Percentiles rank a stretch among this genome's conserved stretches.
Evolutionary conservation across 371 early-diverging fungal genomes (phyloP).

Genomic region (Mucor plumbeus): DNA sequence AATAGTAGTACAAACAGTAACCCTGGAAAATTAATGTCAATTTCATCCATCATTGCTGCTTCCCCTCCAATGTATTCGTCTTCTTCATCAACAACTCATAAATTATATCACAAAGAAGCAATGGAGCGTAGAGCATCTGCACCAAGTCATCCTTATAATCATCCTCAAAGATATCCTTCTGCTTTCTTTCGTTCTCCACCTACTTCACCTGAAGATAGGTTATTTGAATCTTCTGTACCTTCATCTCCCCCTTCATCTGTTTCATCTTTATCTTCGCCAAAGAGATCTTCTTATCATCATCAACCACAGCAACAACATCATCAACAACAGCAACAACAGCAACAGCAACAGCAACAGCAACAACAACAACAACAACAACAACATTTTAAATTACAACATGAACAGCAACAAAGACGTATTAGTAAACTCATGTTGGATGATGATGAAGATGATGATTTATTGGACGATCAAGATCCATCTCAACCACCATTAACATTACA

Average conservation of each 20-base stretch:
- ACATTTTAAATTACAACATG: constrained; percentile 6
- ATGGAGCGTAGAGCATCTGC: constrained; percentile 33
- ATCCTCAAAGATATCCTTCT: constrained; percentile 19
- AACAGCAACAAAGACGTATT: constrained; percentile 13
- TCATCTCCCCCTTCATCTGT: constrained; percentile 35
- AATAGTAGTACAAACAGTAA: constrained; percentile 5
- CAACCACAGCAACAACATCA: not conserved
- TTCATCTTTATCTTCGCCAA: constrained; percentile 17
- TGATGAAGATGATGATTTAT: constrained; percentile 18
- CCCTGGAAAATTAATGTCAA: constrained; percentile 40
- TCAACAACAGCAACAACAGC: constrained; percentile 12
- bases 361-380: constrained; percentile 8
- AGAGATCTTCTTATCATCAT: not conserved
- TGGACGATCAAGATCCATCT: constrained; percentile 11
- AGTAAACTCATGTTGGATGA: constrained; percentile 10
- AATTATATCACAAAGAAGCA: constrained; percentile 20
- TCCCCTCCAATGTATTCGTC: constrained; percentile 28
- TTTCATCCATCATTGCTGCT: constrained; percentile 42
- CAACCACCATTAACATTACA: constrained; percentile 48
- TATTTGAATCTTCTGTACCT: constrained; percentile 27
- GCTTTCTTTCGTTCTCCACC: constrained; percentile 39
- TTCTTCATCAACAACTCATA: constrained; percentile 18
- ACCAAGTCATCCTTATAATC: constrained; percentile 22
- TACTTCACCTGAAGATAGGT: constrained; percentile 39
- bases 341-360: constrained; percentile 13